Percentiles rank a stretch among this genome's conserved stretches.
phyloP scores from a whole-genome alignment of 108 stramenopile species.

The Conticribra guillardii region DNA sequence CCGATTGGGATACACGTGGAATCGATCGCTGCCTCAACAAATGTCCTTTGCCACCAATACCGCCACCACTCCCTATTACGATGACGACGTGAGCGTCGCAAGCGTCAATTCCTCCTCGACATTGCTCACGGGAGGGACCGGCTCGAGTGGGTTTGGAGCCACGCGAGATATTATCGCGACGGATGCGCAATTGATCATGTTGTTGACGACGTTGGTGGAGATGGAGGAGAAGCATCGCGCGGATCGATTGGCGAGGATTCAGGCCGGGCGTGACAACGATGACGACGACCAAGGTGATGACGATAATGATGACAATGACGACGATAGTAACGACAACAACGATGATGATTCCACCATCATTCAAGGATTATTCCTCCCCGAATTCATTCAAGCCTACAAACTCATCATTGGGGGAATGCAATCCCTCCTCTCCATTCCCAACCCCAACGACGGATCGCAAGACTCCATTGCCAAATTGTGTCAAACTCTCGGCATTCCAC shows the following conservation, averaged over 20 bases:
- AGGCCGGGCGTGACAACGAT: conserved; percentile 1
- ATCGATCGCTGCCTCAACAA: conserved; percentile 21
- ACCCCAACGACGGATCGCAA: conserved; percentile 20
- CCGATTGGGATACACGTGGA: conserved; percentile 49
- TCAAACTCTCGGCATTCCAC: neutral
- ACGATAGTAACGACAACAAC: conserved; percentile 3
- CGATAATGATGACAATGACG: conserved; percentile 8
- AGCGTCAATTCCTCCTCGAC: conserved; percentile 31
- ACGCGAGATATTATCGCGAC: conserved; percentile 43
- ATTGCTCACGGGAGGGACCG: conserved; percentile 17
- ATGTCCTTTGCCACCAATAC: neutral
- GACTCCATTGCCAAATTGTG: neutral
- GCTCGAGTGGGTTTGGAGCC: neutral
- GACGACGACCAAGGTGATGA: too few relatives aligned
- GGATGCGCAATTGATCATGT: conserved; percentile 47
- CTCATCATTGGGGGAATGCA: conserved; percentile 52
- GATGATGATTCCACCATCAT: conserved; percentile 8
- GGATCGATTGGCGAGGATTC: neutral
- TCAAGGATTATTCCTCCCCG: conserved; percentile 32
- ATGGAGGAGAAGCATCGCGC: conserved; percentile 35
- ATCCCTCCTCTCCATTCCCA: conserved; percentile 33
- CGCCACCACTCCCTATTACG: conserved; percentile 11
- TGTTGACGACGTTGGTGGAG: conserved; percentile 43
- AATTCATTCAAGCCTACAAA: conserved; percentile 48
- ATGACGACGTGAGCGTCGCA: conserved; percentile 39